Conservation (phyloP, 2,329 filamentous ascomycete genomes). For the Ophiostoma tasmaniense region DNA sequence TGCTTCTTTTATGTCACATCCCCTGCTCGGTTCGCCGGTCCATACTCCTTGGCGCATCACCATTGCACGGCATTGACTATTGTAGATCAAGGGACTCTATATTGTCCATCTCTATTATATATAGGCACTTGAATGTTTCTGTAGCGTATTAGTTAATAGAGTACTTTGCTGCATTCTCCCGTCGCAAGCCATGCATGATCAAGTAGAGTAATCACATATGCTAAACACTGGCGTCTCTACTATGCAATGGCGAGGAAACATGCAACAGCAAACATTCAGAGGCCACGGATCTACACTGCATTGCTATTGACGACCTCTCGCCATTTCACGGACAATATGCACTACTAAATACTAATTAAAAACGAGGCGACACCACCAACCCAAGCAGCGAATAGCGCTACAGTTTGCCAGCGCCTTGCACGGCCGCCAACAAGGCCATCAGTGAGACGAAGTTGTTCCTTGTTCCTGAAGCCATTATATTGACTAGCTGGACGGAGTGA, state of each 20-base stretch:
- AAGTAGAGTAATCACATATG: neutral
- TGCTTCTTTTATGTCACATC: neutral
- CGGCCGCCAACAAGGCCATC: neutral
- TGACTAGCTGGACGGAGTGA: neutral
- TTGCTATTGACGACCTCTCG: neutral
- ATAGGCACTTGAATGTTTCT: neutral
- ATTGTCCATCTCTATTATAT: neutral
- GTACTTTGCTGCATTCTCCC: neutral
- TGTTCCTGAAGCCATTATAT: neutral
- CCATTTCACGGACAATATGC: neutral
- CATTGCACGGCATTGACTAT: neutral
- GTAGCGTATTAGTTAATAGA: neutral
- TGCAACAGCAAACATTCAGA: neutral
- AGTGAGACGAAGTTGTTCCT: neutral
- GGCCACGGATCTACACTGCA: neutral
- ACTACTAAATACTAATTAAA: neutral
- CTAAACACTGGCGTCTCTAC: neutral
- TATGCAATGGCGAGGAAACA: neutral
- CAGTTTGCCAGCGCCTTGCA: neutral
- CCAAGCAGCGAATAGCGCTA: neutral
- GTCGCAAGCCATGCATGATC: too few species aligned
- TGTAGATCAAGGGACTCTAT: neutral
- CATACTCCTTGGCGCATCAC: conserved; percentile 1
- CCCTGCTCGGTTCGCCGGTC: neutral
- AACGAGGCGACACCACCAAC: neutral